Base-by-base conservation (phyloP, 805 yeast species). In the Kurtzmaniella fragi region DNA sequence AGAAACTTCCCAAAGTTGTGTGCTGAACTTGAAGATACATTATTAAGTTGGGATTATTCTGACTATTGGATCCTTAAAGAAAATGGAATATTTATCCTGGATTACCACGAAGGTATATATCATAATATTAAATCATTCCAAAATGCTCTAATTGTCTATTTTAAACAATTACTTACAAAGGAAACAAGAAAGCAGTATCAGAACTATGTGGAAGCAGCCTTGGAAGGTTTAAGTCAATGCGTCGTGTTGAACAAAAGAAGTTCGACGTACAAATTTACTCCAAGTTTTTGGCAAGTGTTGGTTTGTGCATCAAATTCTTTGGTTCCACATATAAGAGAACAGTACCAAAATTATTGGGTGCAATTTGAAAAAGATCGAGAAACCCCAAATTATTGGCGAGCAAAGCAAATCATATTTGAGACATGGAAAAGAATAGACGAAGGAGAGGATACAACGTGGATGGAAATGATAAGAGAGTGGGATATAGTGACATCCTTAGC, bases 401-500 rank as follows among this genome's bases (percentile, higher is more conserved):
- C 74, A 1, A 75, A 75, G 46, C 82, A 77, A 49, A 64, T 76
- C 20, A 54, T 76, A 44, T 62, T 62, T 43, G 82, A 77, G 48
- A 64, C 74, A 11, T 74, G 78, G 76, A 61, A 70, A 28, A 52
- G 77, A 17, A 49, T 72, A 31, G 61, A 59, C 4, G 50, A 51
- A 17, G 64, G 65, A 11, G 61, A 55, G 43, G 52, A 61, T 36
- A 38, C 47, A 17, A 73, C 76, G 25, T 77, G 79, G 71, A 63
- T 77, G 62, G 80, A 76, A 46, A 51, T 76, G 57, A 59, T 77
- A 1, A 62, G 77, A 38, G 77, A 71, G 41, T 77, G 82, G 82
- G 79, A 71, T 25, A 52, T 66, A 11, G 62, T 61, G 5, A 52
- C 70, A 40, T 59, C 63, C 42, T 50, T 69, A 33, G 67, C 63